Conservation (phyloP, 2,329 filamentous ascomycete species). For the Clarireedia homoeocarpa region DNA sequence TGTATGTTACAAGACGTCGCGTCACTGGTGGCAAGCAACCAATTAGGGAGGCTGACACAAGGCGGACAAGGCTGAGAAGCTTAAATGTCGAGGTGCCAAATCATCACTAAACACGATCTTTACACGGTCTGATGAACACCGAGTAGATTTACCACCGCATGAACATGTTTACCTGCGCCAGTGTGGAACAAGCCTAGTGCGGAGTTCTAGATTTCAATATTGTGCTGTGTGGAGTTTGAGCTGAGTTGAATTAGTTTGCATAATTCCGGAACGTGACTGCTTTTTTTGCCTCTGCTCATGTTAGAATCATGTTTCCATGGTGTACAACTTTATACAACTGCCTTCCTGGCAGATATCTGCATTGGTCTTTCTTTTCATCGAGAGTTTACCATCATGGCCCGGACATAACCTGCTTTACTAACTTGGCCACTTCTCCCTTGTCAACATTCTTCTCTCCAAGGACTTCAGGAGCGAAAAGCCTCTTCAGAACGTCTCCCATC, state of each 20-base stretch:
- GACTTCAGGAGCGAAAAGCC: slow-evolving; percentile 42
- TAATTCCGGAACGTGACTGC: not conserved
- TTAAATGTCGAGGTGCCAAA: not conserved
- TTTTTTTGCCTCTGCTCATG: too few relatives aligned
- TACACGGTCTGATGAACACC: too few relatives aligned
- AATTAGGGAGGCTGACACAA: not conserved
- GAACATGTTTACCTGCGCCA: too few relatives aligned
- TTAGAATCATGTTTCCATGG: too few relatives aligned
- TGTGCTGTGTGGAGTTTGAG: not conserved
- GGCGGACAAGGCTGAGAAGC: slow-evolving; percentile 3
- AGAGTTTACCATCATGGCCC: slow-evolving; percentile 7
- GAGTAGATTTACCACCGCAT: too few relatives aligned
- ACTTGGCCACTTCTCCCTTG: slow-evolving; percentile 48
- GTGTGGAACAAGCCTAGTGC: too few relatives aligned
- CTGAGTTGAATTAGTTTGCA: not conserved
- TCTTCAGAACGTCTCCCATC: slow-evolving; percentile 57
- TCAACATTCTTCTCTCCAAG: slow-evolving; percentile 59
- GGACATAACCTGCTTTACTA: slow-evolving; percentile 47
- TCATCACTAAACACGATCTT: not conserved
- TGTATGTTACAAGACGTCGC: slow-evolving; percentile 7
- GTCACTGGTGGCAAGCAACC: not conserved
- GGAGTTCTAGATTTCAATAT: not conserved
- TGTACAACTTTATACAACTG: not conserved
- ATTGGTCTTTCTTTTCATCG: too few relatives aligned
- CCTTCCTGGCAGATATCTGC: too few relatives aligned